Percentiles rank a stretch among this genome's conserved stretches.
Conservation (phyloP, 192 early-diverging fungal genomes). For the Obelidium mucronatum region DNA sequence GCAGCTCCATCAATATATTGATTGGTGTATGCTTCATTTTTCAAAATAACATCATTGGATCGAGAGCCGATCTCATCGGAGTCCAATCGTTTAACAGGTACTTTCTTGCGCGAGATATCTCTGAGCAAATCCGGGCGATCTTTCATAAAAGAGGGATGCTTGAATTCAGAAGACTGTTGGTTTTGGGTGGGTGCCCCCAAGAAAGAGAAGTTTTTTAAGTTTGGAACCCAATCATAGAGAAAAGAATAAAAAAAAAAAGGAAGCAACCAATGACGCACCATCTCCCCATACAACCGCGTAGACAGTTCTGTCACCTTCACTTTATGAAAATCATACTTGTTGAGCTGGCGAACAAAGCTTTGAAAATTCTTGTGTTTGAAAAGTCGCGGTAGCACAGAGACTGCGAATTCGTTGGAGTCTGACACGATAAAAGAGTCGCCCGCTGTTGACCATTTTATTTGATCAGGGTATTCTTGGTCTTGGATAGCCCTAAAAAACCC, state of each 20-base stretch:
- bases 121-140: neutral
- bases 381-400: constrained; percentile 33
- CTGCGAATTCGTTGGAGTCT: constrained; percentile 36
- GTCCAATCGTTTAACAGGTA: neutral
- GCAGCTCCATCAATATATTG: too few relatives aligned
- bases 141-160: constrained; percentile 1
- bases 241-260: too few relatives aligned
- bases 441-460: constrained; percentile 32
- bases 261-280: neutral
- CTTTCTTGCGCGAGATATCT: constrained; percentile 12
- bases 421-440: constrained; percentile 36
- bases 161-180: constrained; percentile 24
- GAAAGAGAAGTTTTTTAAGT: neutral
- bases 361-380: constrained; percentile 4
- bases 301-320: constrained; percentile 59
- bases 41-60: too few relatives aligned
- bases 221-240: neutral
- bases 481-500: neutral
- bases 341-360: constrained; percentile 63
- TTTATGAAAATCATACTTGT: constrained; percentile 84
- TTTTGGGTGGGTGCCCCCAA: too few relatives aligned
- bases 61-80: neutral
- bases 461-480: neutral
- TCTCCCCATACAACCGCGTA: neutral
- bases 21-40: too few relatives aligned